phyloP scores from a whole-genome alignment of 352 stramenopile genomes.

The Phytophthora fragariae region DNA sequence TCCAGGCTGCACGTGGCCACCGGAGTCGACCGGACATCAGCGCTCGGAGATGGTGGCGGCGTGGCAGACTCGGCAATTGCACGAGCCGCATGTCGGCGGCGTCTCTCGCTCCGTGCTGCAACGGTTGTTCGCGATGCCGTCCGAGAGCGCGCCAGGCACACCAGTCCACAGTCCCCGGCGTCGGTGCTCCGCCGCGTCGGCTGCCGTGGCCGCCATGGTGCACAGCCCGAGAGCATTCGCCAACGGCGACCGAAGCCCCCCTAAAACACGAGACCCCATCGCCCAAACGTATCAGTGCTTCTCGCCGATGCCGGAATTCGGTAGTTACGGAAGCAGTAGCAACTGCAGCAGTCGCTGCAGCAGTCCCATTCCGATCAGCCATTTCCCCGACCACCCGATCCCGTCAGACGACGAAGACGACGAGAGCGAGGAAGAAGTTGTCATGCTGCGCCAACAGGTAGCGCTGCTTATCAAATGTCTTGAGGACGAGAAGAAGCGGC shows the following conservation, averaged over 20 bases:
- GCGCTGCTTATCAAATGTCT: slow-evolving; percentile 62
- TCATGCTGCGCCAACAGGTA: slow-evolving; percentile 63
- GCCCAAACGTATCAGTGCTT: slow-evolving; percentile 34
- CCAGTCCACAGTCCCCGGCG: slow-evolving; percentile 38
- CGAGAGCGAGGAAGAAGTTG: slow-evolving; percentile 44
- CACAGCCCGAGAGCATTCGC: slow-evolving; percentile 44
- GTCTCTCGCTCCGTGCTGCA: slow-evolving; percentile 42
- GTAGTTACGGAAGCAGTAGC: slow-evolving; percentile 38
- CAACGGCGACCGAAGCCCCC: slow-evolving; percentile 24
- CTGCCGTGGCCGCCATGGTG: slow-evolving; percentile 39
- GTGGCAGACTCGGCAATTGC: slow-evolving; percentile 16
- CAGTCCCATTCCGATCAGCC: slow-evolving; percentile 33
- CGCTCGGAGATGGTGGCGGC: slow-evolving; percentile 39
- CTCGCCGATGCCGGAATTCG: slow-evolving; percentile 36
- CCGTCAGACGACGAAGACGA: slow-evolving; percentile 43
- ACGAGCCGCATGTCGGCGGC: slow-evolving; percentile 35
- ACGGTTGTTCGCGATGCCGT: slow-evolving; percentile 29
- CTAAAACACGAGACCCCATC: slow-evolving; percentile 30
- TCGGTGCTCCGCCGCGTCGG: slow-evolving; percentile 45
- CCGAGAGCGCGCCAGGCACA: slow-evolving; percentile 16
- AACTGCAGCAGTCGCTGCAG: slow-evolving; percentile 39
- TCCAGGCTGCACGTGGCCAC: slow-evolving; percentile 35
- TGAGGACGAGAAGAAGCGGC: slow-evolving; percentile 75
- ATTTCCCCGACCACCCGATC: slow-evolving; percentile 32
- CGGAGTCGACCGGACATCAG: slow-evolving; percentile 25